Percentiles rank a stretch among this genome's conserved stretches.
Evolutionary conservation across 495 filamentous ascomycete species (phyloP).

Genomic region (Penicillium manginii): DNA sequence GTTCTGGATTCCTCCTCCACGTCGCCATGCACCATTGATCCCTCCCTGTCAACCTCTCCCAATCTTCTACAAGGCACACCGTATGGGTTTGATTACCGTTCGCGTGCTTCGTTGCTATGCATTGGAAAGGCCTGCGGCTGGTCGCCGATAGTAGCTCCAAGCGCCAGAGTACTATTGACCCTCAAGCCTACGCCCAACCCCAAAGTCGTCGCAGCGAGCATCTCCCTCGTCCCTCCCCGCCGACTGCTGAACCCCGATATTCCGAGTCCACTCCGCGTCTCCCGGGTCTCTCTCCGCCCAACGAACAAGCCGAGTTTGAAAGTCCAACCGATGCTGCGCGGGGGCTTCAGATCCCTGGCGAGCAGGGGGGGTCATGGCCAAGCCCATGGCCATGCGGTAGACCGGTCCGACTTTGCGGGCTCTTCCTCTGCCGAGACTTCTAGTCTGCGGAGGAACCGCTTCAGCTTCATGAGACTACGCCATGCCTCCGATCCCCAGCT

Average conservation of each 20-base stretch:
- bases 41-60: background rate
- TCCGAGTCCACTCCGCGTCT: conserved; percentile 47
- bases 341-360: conserved; percentile 18
- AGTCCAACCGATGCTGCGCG: conserved; percentile 11
- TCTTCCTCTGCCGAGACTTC: conserved; percentile 29
- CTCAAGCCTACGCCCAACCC: conserved; percentile 35
- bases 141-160: conserved; percentile 45
- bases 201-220: conserved; percentile 49
- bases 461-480: conserved; percentile 87
- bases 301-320: conserved; percentile 10
- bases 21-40: conserved; percentile 24
- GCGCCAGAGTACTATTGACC: conserved; percentile 41
- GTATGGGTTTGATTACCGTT: conserved; percentile 26
- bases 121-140: conserved; percentile 52
- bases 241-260: conserved; percentile 36
- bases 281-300: conserved; percentile 19
- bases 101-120: conserved; percentile 40
- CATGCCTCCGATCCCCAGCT: conserved; percentile 95
- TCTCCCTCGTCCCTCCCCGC: conserved; percentile 42
- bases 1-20: conserved; percentile 34
- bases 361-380: conserved; percentile 5
- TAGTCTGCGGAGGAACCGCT: conserved; percentile 59
- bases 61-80: conserved; percentile 10
- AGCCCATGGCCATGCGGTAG: conserved; percentile 11
- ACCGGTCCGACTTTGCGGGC: conserved; percentile 20